These are phyloP conservation scores for Aspergillus fischeri DNA, from an alignment of 2,329 filamentous ascomycete species.

Conservation along the genomic window DNA sequence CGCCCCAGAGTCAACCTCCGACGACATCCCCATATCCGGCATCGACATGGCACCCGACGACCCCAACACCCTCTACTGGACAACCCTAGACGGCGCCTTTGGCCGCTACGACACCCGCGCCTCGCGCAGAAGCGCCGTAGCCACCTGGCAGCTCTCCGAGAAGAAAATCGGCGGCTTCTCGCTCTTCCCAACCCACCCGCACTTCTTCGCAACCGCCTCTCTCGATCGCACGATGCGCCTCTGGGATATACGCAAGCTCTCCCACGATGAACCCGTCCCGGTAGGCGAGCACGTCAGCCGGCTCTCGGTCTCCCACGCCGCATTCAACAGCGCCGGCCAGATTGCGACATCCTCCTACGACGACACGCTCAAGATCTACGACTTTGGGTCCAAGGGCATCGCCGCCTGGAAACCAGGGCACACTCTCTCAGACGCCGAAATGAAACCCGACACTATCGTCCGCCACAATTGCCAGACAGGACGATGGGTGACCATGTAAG, in stretches of 20 bases:
- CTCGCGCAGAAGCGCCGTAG: constrained; percentile 49
- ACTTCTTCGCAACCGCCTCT: constrained; percentile 83
- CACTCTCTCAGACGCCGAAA: constrained; percentile 56
- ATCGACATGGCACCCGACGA: constrained; percentile 72
- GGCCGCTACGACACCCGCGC: constrained; percentile 76
- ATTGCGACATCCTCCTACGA: constrained; percentile 92
- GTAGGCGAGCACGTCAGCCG: constrained; percentile 78
- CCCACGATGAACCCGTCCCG: constrained; percentile 61
- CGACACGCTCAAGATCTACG: constrained; percentile 89
- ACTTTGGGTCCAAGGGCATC: constrained; percentile 59
- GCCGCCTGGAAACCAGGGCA: constrained; percentile 57
- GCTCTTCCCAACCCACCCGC: constrained; percentile 71
- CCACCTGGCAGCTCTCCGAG: constrained; percentile 73
- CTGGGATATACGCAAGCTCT: constrained; percentile 80
- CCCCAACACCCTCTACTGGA: constrained; percentile 75
- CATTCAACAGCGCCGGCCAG: constrained; percentile 80
- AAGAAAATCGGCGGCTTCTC: constrained; percentile 97
- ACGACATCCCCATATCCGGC: constrained; percentile 76
- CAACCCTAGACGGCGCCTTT: constrained; percentile 75
- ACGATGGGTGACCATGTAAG: constrained; percentile 79
- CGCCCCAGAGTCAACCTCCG: constrained; percentile 63
- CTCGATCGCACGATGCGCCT: constrained; percentile 85
- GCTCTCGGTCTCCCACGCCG: constrained; percentile 85
- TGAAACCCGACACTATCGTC: constrained; percentile 66
- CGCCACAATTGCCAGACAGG: constrained; percentile 95